Base-by-base conservation (phyloP, 2,329 filamentous ascomycete species). In the Orbilia brochopaga region DNA sequence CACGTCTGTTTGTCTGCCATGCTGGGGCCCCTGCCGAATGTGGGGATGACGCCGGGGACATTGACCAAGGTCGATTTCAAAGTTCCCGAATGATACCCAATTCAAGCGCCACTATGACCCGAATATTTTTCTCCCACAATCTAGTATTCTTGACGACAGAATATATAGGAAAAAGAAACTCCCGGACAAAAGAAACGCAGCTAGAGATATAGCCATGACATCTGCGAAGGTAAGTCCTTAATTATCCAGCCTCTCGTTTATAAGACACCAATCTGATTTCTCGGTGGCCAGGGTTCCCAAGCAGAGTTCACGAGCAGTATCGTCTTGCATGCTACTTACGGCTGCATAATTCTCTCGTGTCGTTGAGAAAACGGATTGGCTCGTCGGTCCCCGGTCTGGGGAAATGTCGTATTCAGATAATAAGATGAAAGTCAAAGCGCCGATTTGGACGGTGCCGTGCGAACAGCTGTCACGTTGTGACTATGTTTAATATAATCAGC, bases 31-130 rank as follows among this genome's bases (percentile, higher is more conserved):
- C 58, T 61, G 64, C 23, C 64, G 8, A 62, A 56, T 69, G 64
- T 57, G 64, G 64, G 64, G 64, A 59, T 21, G 27, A 50, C 64
- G 61, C 58, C 65, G 65, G 65, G 62, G 65, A 59, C 58, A 69
- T 69, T 63, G 51, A 57, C 52, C 46, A 42, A 42, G 24, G 53
- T 61, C 40, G 40, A 55, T 50, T n/a, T 61, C 56, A 42, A 59
- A 27, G 35, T 69, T 61, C 56, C 64, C 57, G 64, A 62, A 69
- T 54, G 19, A 69, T 50, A 48, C 37, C 32, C 50, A 54, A 62
- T 40, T 53, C 44, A 37, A 53, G 10, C 48, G 50, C 48, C 52
- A 62, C 48, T 17, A 53, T 46, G 58, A 52, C 40, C 27, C 46
- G 21, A 69, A 62, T 57, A 40, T 44, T 56, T n/a, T n/a, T n/a